phyloP scores from a whole-genome alignment of 805 yeast species.

The Kuraishia capsulata region DNA sequence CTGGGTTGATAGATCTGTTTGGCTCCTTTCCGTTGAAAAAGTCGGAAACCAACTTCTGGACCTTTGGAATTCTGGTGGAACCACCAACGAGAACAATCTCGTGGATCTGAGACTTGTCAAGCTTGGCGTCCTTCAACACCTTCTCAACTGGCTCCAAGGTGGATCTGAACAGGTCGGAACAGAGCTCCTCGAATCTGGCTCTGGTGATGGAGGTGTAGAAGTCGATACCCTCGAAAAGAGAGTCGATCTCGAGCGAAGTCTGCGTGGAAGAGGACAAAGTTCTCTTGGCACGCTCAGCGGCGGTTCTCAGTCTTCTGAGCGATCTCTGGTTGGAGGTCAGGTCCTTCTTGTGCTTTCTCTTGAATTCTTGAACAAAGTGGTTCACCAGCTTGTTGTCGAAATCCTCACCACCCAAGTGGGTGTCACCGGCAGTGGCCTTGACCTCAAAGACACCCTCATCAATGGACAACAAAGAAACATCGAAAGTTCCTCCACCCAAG shows the following conservation, averaged over 20 bases:
- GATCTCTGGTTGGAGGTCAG: conserved; percentile 91
- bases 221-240: conserved; percentile 91
- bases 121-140: conserved; percentile 81
- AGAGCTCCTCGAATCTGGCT: conserved; percentile 96
- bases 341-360: conserved; percentile 97
- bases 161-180: conserved; percentile 90
- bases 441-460: conserved; percentile 97
- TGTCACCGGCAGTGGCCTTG: conserved; percentile 88
- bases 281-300: conserved; percentile 99
- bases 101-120: conserved; percentile 55
- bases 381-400: conserved; percentile 94
- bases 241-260: conserved; percentile 92
- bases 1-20: conserved; percentile 93
- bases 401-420: conserved; percentile 98
- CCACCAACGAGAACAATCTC: conserved; percentile 95
- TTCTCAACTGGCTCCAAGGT: conserved; percentile 92
- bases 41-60: conserved; percentile 91
- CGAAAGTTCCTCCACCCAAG: conserved; percentile 97
- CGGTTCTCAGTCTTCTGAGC: conserved; percentile 95
- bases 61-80: conserved; percentile 96
- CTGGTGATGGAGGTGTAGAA: conserved; percentile 95
- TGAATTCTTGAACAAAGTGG: conserved; percentile 91
- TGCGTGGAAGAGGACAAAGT: conserved; percentile 93
- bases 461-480: conserved; percentile 84
- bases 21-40: conserved; percentile 97